phyloP scores from a whole-genome alignment of 345 rosid genomes.

The Pistacia vera region DNA sequence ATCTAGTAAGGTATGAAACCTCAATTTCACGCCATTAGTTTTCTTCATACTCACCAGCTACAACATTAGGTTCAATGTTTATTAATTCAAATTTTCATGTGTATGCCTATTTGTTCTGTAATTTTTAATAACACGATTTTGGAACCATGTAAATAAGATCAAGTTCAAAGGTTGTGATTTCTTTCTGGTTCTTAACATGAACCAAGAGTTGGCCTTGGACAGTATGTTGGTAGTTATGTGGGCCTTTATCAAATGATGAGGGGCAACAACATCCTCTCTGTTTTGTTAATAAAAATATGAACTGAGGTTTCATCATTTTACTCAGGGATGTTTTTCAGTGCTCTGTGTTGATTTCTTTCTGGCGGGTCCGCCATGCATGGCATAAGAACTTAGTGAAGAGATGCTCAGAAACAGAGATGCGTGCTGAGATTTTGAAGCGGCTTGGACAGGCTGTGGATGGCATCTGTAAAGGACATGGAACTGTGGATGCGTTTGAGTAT shows the following conservation, averaged over 20 bases:
- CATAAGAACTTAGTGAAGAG: conserved; percentile 85
- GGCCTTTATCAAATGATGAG: background rate
- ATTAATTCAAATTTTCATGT: background rate
- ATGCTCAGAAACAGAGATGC: conserved; percentile 62
- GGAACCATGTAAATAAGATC: conserved; percentile 3
- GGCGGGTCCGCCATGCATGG: conserved; percentile 91
- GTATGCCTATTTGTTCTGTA: background rate
- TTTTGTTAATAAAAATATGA: conserved; percentile 11
- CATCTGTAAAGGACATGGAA: conserved; percentile 65
- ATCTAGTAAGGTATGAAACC: background rate
- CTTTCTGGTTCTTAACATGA: background rate
- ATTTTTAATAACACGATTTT: conserved; percentile 12
- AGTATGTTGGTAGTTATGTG: background rate
- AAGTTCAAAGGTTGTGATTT: background rate
- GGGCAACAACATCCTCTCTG: background rate
- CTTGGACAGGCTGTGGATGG: conserved; percentile 67
- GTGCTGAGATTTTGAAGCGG: conserved; percentile 56
- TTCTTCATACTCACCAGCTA: background rate
- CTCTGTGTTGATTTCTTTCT: conserved; percentile 73
- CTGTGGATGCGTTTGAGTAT: conserved; percentile 45
- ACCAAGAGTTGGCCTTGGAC: background rate
- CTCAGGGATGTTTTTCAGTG: conserved; percentile 96
- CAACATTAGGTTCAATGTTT: background rate
- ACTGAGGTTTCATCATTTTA: conserved; percentile 14
- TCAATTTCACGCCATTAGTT: background rate